Evolutionary conservation across 805 yeast genomes (phyloP).

Genomic region (Candida endomychidarum): DNA sequence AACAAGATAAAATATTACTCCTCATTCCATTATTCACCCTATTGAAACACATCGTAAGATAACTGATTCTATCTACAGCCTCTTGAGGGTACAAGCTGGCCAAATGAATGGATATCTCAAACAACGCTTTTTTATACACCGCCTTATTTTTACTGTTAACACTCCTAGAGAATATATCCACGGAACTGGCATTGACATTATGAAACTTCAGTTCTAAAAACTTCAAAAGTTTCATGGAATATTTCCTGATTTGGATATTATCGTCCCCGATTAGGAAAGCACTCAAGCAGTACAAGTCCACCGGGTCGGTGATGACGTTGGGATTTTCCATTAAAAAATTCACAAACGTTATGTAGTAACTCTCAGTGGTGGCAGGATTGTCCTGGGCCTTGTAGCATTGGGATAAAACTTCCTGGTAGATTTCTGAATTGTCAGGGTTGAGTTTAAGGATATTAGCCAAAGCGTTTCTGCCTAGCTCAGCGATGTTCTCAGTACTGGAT

Average conservation of each 20-base stretch:
- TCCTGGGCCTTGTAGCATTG: constrained; percentile 66
- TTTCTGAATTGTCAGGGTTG: constrained; percentile 56
- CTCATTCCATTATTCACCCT: constrained; percentile 56
- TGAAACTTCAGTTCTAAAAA: constrained; percentile 56
- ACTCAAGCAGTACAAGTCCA: constrained; percentile 72
- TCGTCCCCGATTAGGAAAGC: constrained; percentile 78
- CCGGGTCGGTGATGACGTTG: constrained; percentile 50
- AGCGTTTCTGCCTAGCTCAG: constrained; percentile 67
- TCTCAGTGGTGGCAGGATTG: constrained; percentile 52
- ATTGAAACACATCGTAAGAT: constrained; percentile 67
- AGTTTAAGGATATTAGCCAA: constrained; percentile 61
- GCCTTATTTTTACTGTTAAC: constrained; percentile 75
- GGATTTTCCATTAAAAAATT: constrained; percentile 57
- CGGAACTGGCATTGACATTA: constrained; percentile 49
- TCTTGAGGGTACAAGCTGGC: constrained; percentile 60
- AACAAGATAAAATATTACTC: constrained; percentile 74
- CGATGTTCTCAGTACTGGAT: constrained; percentile 56
- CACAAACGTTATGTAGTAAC: constrained; percentile 71
- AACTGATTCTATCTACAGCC: constrained; percentile 63
- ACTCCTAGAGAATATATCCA: constrained; percentile 61
- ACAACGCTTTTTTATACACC: constrained; percentile 83
- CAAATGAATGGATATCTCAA: constrained; percentile 72
- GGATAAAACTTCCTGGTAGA: constrained; percentile 58
- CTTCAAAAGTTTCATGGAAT: constrained; percentile 71
- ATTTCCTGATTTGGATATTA: constrained; percentile 61